Evolutionary conservation across 495 filamentous ascomycete species (phyloP), one percentile per base, ranked within the genome.

Genomic region (Daldinia bambusicola): DNA sequence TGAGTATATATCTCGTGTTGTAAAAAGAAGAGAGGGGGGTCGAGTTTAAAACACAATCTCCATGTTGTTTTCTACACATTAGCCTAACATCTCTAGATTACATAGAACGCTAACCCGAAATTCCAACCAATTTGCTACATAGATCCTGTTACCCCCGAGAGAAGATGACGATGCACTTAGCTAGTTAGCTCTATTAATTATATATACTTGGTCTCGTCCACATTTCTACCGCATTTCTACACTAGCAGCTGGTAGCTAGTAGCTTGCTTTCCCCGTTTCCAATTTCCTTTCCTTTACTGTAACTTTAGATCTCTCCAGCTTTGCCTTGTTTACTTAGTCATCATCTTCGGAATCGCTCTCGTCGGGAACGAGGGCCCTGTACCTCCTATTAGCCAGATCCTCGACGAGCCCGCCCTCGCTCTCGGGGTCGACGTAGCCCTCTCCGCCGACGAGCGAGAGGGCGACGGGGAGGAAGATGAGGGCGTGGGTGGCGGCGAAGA

Each of bases 381-480:
- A 84, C 30, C 84, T 57, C 18, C 86, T 74, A 41, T 68, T 81
- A 0, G 82, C 81, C 60, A 98, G 81, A 75, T 99, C 94, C 69
- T 95, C 92, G 76, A 94, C 93, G 22, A 98, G 78, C 0, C 95
- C 92, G 1, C 93, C 93, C 31, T 92, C 91, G 32, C 88, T 89
- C 70, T 95, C 94, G 0, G 92, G 88, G 75, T 97, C 93, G 32
- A 92, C 81, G 76, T 95, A 99, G 13, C 95, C 95, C 66, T 91
- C 89, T 4, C 95, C 95, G 10, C 95, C 95, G 64, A 93, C 82
- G 43, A 97, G 84, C 74, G 92, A 95, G 66, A 99, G 84, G 31
- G 91, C 92, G 6, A 98, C 96, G 0, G 95, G 95, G 67, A 99
- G 81, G 79, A 97, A 97, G 2, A 99, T 86, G 14, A 99, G 84